Conservation (phyloP, 352 stramenopile genomes). For the Paralagenidium karlingii region DNA sequence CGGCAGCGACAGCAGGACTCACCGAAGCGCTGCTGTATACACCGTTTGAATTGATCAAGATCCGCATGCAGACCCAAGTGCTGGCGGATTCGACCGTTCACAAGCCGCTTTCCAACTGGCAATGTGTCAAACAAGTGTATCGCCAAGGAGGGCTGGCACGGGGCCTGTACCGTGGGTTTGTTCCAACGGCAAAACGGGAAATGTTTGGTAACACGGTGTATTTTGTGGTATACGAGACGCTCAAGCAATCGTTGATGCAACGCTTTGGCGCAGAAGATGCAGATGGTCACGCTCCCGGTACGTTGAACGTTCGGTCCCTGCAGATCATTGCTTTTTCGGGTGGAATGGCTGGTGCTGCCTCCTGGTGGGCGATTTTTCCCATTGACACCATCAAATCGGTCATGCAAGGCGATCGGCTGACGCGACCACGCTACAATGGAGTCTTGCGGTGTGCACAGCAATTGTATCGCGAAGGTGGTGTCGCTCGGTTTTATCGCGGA, state of each 20-base stretch:
- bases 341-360: constrained; percentile 70
- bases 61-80: constrained; percentile 31
- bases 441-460: constrained; percentile 49
- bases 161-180: constrained; percentile 66
- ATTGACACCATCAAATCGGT: constrained; percentile 79
- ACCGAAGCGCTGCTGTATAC: constrained; percentile 53
- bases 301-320: too few species aligned
- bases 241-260: constrained; percentile 28
- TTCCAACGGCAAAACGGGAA: constrained; percentile 48
- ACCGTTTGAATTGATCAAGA: constrained; percentile 63
- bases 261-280: constrained; percentile 3
- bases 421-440: constrained; percentile 47
- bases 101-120: constrained; percentile 57
- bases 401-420: constrained; percentile 60
- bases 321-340: constrained; percentile 61
- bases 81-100: constrained; percentile 6
- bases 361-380: constrained; percentile 71
- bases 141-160: constrained; percentile 33
- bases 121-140: constrained; percentile 55
- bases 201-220: constrained; percentile 80
- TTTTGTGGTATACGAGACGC: constrained; percentile 71
- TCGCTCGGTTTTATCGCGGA: constrained; percentile 57
- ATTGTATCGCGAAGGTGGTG: constrained; percentile 53
- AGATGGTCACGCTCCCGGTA: constrained; percentile 50
- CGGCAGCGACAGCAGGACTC: constrained; percentile 40